These are phyloP conservation scores for Sarocladiaceae sp. DNA, from an alignment of 2,329 filamentous ascomycete genomes.

Conservation along the genomic window DNA sequence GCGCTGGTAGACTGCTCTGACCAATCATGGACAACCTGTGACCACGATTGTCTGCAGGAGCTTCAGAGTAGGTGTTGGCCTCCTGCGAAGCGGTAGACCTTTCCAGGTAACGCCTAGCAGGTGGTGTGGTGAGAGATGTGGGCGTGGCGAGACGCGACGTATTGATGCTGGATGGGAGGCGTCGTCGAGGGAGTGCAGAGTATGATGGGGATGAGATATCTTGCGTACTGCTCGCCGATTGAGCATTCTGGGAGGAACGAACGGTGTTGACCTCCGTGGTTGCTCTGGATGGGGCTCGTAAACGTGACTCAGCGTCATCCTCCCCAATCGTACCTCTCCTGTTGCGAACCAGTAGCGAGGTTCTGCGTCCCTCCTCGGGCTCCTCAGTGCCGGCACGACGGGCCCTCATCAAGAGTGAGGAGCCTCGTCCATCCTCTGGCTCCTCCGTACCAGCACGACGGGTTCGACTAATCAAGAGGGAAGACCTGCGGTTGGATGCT, in stretches of 20 bases:
- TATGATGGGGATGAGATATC: conserved; percentile 27
- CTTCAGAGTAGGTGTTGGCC: conserved; percentile 19
- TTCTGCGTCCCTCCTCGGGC: conserved; percentile 37
- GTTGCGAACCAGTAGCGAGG: conserved; percentile 37
- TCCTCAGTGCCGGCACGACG: conserved; percentile 42
- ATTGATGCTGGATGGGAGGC: conserved; percentile 43
- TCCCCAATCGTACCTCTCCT: conserved; percentile 41
- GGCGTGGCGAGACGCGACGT: conserved; percentile 38
- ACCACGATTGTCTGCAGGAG: conserved; percentile 18
- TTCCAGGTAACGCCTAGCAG: conserved; percentile 44
- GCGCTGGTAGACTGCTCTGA: conserved; percentile 13
- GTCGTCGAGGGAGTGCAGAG: conserved; percentile 46
- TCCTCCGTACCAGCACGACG: conserved; percentile 41
- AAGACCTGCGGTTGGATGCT: conserved; percentile 41
- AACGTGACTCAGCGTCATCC: conserved; percentile 42
- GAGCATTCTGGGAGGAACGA: conserved; percentile 12
- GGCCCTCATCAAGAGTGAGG: conserved; percentile 41
- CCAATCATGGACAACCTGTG: conserved; percentile 11
- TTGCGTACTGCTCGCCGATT: conserved; percentile 17
- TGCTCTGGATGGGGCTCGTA: conserved; percentile 53
- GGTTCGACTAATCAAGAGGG: conserved; percentile 39
- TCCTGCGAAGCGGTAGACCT: conserved; percentile 36
- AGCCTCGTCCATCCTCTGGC: conserved; percentile 39
- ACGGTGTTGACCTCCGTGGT: conserved; percentile 44
- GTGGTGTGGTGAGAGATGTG: conserved; percentile 28